Base-by-base conservation (phyloP, 768 basidiomycete species). In the Russula brevipes region DNA sequence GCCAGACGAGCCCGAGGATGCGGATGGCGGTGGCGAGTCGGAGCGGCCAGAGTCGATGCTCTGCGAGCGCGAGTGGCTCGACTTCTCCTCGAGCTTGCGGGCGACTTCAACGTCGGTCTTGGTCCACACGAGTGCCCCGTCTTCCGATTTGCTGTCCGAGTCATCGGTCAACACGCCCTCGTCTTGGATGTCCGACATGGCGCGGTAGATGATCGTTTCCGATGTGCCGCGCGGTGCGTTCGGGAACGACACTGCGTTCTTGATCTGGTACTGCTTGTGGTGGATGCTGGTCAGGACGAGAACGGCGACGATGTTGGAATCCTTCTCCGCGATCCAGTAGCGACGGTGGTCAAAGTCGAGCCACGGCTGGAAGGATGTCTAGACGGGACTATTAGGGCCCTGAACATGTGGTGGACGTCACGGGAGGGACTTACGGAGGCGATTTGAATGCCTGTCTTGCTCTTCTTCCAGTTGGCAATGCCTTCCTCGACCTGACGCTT, bases 401-500 rank as follows among this genome's bases (percentile, higher is more conserved):
- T 8, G 11, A 2, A 1, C 3, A 5, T 14, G 1, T n/a, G 8
- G 1, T 5, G 5, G 1, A 2, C 30, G 4, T 19, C 1, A 36
- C 4, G 7, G 7, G 11, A 14, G 3, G 8, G 5, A 53, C 30
- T 44, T 39, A 67, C 66, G 10, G 66, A 67, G 19, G 66, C 66
- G 46, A 89, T 78, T 73, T 88, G 86, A 38, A 82, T 76, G 2
- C 87, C 85, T 46, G 76, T 77, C 57, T 81, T 78, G 54, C 71
- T 70, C 45, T 73, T 73, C 70, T 80, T 81, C 87, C 86, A 89
- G 19, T 81, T 79, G 39, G 68, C 63, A 39, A 88, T 80, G 44
- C 83, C 80, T 52, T 78, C 70, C 57, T 87, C 82, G 16, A 85
- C 76, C 35, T 78, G 73, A 17, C 68, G 66, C 72, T 74, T 79